Evolutionary conservation across 768 basidiomycete genomes (phyloP), one percentile per base, ranked within the genome.

Genomic region (Hygrophorus pudorinus): DNA sequence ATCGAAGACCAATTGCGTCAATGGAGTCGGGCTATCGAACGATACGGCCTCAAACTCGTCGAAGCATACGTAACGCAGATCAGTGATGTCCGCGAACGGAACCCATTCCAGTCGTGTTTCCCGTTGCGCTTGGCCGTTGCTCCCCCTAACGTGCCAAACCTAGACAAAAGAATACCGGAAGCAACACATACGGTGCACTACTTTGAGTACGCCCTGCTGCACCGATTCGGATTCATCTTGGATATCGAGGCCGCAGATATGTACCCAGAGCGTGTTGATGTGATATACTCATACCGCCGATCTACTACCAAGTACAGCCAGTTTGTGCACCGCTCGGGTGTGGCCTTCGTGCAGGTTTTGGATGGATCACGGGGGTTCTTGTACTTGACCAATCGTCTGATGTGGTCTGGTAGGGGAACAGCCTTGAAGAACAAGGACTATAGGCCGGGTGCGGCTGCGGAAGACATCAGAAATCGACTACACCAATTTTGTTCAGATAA

Each of bases 11-110:
- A 84, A 41, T 70, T 96, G 17, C 78, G 84, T 31, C 72, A 76
- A 41, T 92, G 91, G 85, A 77, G 76, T 44, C 72, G 86, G 32
- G 73, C 76, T 3, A 87, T 93, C 36, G 92, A 94, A 50, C 75
- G 82, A 41, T 91, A 91, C 48, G 94, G 94, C 2, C 68, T 98
- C 44, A 87, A 79, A 58, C 77, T 99, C 8, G 86, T 97, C 17
- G 96, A 98, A 58, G 88, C 88, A 0, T 92, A 91, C 51, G 89
- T 96, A 20, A 81, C 82, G 29, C 89, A 92, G 58, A 91, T 98
- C 58, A 75, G 79, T 60, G 89, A 92, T 55, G 82, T 96, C 48
- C 76, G 80, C 27, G 73, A 79, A 20, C 79, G 81, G 48, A 94
- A 89, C 52, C 82, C 91, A 1, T 97, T 94, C 64, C 90, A 97